These are phyloP conservation scores for Chimonanthus salicifolius DNA, from an alignment of 164 flowering plant species.

Conservation along the genomic window DNA sequence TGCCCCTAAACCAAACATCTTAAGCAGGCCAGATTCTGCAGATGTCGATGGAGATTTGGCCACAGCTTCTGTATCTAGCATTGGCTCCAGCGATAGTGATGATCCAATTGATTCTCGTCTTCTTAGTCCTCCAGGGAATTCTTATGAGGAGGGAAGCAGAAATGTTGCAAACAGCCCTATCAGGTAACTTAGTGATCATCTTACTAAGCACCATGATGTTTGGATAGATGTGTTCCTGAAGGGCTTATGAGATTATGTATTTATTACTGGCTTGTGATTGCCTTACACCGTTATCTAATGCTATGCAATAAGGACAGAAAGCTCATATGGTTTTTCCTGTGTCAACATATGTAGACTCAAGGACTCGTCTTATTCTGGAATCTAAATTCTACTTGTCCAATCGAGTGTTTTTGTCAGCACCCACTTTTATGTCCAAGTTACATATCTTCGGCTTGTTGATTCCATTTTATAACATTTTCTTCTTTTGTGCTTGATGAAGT, in stretches of 20 bases:
- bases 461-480: background rate
- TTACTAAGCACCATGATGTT: no score
- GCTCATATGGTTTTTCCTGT: no score
- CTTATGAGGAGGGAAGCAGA: constrained; percentile 49
- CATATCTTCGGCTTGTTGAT: background rate
- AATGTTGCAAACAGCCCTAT: constrained; percentile 60
- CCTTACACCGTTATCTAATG: no score
- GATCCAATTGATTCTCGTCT: constrained; percentile 60
- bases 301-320: no score
- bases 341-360: no score
- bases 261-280: no score
- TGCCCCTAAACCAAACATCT: constrained; percentile 53
- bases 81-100: constrained; percentile 64
- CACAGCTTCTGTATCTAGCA: constrained; percentile 72
- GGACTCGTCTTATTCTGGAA: no score
- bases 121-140: constrained; percentile 63
- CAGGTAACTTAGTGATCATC: constrained; percentile 38
- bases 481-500: constrained; percentile 30
- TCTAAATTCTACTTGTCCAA: no score
- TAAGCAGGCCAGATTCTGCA: constrained; percentile 36
- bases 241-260: no score
- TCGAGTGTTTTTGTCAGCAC: no score
- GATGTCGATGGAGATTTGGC: constrained; percentile 66
- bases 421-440: no score
- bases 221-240: no score